These are phyloP conservation scores for Blastobotrys americana DNA, from an alignment of 805 yeast genomes.

Conservation along the genomic window DNA sequence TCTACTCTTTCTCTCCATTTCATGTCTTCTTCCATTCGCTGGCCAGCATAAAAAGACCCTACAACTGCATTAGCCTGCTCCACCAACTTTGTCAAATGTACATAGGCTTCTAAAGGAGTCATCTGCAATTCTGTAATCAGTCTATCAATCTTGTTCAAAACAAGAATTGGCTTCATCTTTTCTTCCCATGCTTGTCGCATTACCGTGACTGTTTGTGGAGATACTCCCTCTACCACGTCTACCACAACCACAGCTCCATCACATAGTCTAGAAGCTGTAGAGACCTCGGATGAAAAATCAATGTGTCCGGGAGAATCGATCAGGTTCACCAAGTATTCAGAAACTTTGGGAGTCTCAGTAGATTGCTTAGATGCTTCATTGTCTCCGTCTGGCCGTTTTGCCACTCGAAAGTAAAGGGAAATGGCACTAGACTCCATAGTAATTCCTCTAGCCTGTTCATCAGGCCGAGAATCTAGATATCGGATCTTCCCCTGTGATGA, in stretches of 20 bases:
- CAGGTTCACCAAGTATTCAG: conserved; percentile 79
- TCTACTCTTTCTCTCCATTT: conserved; percentile 46
- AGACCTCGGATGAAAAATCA: conserved; percentile 93
- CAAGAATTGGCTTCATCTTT: conserved; percentile 77
- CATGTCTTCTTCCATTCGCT: conserved; percentile 81
- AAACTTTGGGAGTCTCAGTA: conserved; percentile 31
- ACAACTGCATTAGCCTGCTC: conserved; percentile 94
- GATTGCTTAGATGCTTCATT: conserved; percentile 12
- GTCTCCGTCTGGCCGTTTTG: conserved; percentile 31
- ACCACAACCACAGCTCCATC: conserved; percentile 95
- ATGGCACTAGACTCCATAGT: conserved; percentile 98
- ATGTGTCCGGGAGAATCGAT: conserved; percentile 99
- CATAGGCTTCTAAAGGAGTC: conserved; percentile 77
- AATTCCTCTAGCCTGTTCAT: conserved; percentile 92
- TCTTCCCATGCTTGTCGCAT: conserved; percentile 94
- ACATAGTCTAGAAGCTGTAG: conserved; percentile 90
- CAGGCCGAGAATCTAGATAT: conserved; percentile 87
- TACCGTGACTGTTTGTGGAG: conserved; percentile 94
- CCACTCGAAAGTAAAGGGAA: conserved; percentile 77
- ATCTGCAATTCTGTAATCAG: conserved; percentile 73
- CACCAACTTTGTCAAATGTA: conserved; percentile 66
- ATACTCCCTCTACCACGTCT: conserved; percentile 97
- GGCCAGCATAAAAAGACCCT: conserved; percentile 90
- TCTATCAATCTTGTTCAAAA: conserved; percentile 86
- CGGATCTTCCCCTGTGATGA: conserved; percentile 93